Evolutionary conservation across 2,329 filamentous ascomycete genomes (phyloP).

Genomic region (Paraconiothyrium brasiliense): DNA sequence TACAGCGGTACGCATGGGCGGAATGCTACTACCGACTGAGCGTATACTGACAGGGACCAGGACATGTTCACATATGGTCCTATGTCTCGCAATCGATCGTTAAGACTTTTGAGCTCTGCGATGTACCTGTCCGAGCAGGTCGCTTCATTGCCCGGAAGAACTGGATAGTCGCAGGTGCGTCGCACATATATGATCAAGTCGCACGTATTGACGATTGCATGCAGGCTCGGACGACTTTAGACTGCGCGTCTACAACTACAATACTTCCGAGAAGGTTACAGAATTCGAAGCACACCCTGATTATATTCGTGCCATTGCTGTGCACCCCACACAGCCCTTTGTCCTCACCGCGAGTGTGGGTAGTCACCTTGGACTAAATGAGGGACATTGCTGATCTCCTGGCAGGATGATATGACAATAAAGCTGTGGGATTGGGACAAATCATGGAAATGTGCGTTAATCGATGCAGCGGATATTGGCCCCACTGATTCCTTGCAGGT

Average conservation of each 20-base stretch:
- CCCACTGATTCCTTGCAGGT: conserved; percentile 39
- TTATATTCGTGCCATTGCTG: conserved; percentile 95
- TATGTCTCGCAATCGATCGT: conserved; percentile 83
- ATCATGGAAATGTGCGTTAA: conserved; percentile 81
- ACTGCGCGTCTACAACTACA: conserved; percentile 90
- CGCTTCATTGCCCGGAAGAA: conserved; percentile 98
- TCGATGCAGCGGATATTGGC: background rate
- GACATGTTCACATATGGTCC: conserved; percentile 99
- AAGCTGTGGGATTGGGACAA: conserved; percentile 99
- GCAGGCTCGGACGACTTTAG: conserved; percentile 84
- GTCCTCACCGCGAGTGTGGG: conserved; percentile 83
- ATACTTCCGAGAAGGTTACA: conserved; percentile 98
- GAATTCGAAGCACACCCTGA: conserved; percentile 97
- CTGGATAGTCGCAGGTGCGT: conserved; percentile 88
- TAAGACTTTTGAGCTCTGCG: conserved; percentile 98
- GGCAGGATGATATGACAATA: conserved; percentile 64
- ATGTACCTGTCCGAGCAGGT: conserved; percentile 95
- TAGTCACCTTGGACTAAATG: conserved; percentile 15
- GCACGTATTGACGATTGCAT: conserved; percentile 31
- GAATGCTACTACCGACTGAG: conserved; percentile 13
- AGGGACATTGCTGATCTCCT: conserved; percentile 31
- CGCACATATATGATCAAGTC: background rate
- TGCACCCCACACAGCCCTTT: conserved; percentile 95
- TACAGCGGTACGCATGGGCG: conserved; percentile 77
- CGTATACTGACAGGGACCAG: conserved; percentile 57